Evolutionary conservation across 2,329 filamentous ascomycete genomes (phyloP).

Genomic region (Fusarium abutilonis): DNA sequence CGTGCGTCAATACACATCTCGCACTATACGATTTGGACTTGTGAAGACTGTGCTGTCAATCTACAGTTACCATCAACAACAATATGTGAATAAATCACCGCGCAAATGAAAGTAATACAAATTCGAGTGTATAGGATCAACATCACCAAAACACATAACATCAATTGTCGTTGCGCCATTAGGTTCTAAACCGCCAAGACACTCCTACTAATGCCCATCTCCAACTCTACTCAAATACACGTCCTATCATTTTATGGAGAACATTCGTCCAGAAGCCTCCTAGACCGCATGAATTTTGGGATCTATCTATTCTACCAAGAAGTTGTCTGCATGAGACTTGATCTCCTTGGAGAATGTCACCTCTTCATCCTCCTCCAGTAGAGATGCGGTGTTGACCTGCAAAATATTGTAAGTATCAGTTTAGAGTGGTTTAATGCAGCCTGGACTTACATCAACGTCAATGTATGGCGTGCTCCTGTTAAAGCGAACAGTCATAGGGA

Average conservation of each 20-base stretch:
- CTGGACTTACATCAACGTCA: conserved; percentile 85
- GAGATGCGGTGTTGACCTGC: conserved; percentile 72
- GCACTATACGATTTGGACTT: conserved; percentile 1
- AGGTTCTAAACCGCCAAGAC: conserved; percentile 44
- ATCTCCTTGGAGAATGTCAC: conserved; percentile 86
- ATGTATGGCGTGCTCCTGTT: conserved; percentile 86
- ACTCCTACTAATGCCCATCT: conserved; percentile 40
- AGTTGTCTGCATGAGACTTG: conserved; percentile 79
- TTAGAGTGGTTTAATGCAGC: no score
- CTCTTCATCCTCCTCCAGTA: conserved; percentile 80
- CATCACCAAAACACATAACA: conserved; percentile 28
- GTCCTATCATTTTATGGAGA: conserved; percentile 41
- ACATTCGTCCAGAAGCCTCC: conserved; percentile 30
- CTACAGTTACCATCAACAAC: not conserved
- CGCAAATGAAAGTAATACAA: not conserved
- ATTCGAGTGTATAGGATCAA: not conserved
- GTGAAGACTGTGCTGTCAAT: not conserved
- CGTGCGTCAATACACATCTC: conserved; percentile 2
- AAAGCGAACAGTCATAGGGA: conserved; percentile 95
- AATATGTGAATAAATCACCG: not conserved
- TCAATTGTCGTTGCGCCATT: conserved; percentile 47
- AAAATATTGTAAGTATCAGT: conserved; percentile 19
- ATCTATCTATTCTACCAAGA: conserved; percentile 73
- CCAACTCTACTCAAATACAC: conserved; percentile 33
- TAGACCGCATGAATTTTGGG: conserved; percentile 34